Base-by-base conservation (phyloP, 164 flowering plant genomes). In the Magnolia officinalis region DNA sequence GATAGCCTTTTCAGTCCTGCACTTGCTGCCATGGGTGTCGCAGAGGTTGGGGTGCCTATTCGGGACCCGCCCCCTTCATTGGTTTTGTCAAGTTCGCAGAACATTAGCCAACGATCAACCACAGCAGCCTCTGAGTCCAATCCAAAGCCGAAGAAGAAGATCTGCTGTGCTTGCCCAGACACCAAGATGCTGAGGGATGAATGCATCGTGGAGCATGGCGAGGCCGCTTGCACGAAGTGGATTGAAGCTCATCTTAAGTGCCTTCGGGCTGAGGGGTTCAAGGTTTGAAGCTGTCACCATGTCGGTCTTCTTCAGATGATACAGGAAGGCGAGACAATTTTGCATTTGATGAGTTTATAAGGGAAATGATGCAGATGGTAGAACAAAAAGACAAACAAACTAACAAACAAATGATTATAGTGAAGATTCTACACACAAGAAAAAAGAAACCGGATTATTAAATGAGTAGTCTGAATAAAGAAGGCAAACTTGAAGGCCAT, bases 221-320 rank as follows among this genome's bases (percentile, higher is more conserved):
- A 90, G 84, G 83, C 74, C 50, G 89, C 91, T 76, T 90, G 95
- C 75, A 68, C 85, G 1, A 89, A 90, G 79, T 89, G 90, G 95
- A 90, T 90, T 50, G 86, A 88, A 45, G 95, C 95, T 81, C 95
- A 90, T 80, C 83, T 77, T 2, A 23, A 6, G 65, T 90, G 95
- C 80, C 92, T 91, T 67, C 91, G 92, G 26, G 84, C 90, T 0
- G 92, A 91, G 82, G 92, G 95, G 21, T 91, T 91, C 80, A 88
- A 88, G 31, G 85, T 91, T 81, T 89, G 83, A 86, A 66, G 64
- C 68, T 50, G 51, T 19, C 5, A 23, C 19, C 11, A 67, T 50
- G 23, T 37, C 6, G 6, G 45, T 6, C 6, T 52, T 65, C 68
- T 63, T 63, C 65, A 63, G 65, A 63, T 63, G 19, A 51, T n/a